Conservation (phyloP, 352 stramenopile genomes). For the Phytophthora pistaciae region DNA sequence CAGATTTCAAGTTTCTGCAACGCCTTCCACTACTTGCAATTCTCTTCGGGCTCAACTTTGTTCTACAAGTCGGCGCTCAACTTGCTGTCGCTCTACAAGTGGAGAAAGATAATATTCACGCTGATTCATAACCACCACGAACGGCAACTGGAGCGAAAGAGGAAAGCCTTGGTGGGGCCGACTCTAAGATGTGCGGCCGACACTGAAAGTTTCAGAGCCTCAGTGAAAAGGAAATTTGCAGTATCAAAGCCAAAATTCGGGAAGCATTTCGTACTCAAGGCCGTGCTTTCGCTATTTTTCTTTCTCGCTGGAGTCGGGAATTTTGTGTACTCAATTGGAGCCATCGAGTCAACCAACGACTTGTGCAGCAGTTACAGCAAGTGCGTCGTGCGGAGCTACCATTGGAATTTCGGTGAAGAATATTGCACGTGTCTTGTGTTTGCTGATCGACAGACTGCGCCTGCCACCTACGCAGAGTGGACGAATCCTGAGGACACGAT, state of each 20-base stretch:
- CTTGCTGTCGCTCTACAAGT: slow-evolving; percentile 49
- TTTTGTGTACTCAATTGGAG: slow-evolving; percentile 34
- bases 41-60: slow-evolving; percentile 31
- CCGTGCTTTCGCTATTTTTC: slow-evolving; percentile 36
- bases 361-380: slow-evolving; percentile 31
- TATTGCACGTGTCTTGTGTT: slow-evolving; percentile 40
- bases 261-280: slow-evolving; percentile 14
- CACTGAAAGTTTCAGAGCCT: neutral
- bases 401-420: slow-evolving; percentile 32
- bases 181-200: neutral
- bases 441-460: slow-evolving; percentile 30
- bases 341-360: slow-evolving; percentile 28
- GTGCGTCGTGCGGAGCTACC: slow-evolving; percentile 42
- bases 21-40: slow-evolving; percentile 30
- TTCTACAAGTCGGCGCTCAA: slow-evolving; percentile 48
- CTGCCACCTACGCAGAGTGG: slow-evolving; percentile 43
- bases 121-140: slow-evolving; percentile 34
- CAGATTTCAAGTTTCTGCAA: slow-evolving; percentile 39
- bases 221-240: neutral
- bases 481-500: slow-evolving; percentile 38
- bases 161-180: neutral
- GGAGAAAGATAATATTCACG: slow-evolving; percentile 36
- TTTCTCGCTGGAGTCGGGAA: slow-evolving; percentile 23
- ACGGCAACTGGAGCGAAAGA: slow-evolving; percentile 8
- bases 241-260: slow-evolving; percentile 1